Conservation (phyloP, 306 rosid species). For the Citrullus amarus region DNA sequence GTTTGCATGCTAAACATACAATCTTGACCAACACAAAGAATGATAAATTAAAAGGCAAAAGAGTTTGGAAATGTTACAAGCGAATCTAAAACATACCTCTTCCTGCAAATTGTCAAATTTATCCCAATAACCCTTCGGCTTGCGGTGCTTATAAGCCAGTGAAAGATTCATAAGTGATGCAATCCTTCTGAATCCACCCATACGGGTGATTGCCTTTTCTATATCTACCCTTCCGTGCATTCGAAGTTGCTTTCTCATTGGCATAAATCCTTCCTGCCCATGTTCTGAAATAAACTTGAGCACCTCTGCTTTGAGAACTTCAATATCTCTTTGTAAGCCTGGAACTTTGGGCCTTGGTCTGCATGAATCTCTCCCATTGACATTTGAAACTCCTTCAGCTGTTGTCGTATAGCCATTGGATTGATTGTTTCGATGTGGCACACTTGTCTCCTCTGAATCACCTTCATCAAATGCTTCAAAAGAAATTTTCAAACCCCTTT, state of each 20-base stretch:
- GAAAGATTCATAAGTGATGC: slow-evolving; percentile 71
- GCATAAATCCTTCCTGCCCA: slow-evolving; percentile 96
- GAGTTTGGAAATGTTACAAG: not conserved
- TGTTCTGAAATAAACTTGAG: slow-evolving; percentile 56
- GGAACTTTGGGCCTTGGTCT: slow-evolving; percentile 59
- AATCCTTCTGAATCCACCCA: slow-evolving; percentile 86
- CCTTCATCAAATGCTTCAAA: slow-evolving; percentile 21
- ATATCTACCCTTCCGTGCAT: slow-evolving; percentile 72
- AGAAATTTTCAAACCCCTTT: slow-evolving; percentile 20
- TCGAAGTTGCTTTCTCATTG: slow-evolving; percentile 88
- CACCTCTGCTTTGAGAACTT: slow-evolving; percentile 63
- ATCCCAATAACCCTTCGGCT: slow-evolving; percentile 94
- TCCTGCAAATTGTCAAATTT: slow-evolving; percentile 56
- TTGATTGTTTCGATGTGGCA: slow-evolving; percentile 16
- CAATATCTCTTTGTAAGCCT: slow-evolving; percentile 72
- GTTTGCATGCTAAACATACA: not conserved
- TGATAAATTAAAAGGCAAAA: not conserved
- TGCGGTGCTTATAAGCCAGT: slow-evolving; percentile 74
- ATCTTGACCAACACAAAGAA: not conserved
- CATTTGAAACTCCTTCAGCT: slow-evolving; percentile 17
- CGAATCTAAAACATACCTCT: slow-evolving; percentile 30
- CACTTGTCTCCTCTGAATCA: slow-evolving; percentile 20
- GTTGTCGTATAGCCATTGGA: slow-evolving; percentile 13
- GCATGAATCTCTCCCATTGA: slow-evolving; percentile 21
- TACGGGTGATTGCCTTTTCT: slow-evolving; percentile 76